Percentiles rank a stretch among this genome's conserved stretches.
Evolutionary conservation across 2,329 filamentous ascomycete genomes (phyloP).

Genomic region (Penicillium brasilianum): DNA sequence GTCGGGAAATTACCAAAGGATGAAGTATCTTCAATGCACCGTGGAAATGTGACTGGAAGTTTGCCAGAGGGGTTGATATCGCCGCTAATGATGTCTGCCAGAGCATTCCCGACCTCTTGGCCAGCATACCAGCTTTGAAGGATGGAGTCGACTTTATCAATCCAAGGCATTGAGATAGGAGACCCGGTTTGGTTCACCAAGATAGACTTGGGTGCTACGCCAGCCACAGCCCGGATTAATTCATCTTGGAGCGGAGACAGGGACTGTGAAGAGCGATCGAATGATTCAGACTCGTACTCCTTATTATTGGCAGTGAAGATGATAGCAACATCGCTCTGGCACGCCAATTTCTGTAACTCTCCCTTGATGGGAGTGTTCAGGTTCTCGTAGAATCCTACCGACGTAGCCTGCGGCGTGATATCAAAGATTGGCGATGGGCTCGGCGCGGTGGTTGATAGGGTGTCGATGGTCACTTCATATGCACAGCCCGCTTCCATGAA

Average conservation of each 20-base stretch:
- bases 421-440: background rate
- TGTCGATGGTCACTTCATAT: background rate
- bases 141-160: background rate
- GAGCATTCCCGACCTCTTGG: background rate
- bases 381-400: background rate
- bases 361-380: background rate
- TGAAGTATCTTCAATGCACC: background rate
- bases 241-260: background rate
- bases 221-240: background rate
- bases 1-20: background rate
- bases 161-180: background rate
- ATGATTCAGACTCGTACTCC: conserved; percentile 1
- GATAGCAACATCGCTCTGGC: background rate
- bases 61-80: background rate
- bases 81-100: background rate
- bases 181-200: background rate
- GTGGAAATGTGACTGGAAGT: background rate
- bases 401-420: background rate
- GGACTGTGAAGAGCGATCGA: background rate
- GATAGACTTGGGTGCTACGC: background rate
- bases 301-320: background rate
- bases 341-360: background rate
- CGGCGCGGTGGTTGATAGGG: background rate
- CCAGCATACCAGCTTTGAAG: conserved; percentile 2
- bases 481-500: background rate